Conservation (phyloP, 495 filamentous ascomycete species). For the Venustampulla echinocandica region DNA sequence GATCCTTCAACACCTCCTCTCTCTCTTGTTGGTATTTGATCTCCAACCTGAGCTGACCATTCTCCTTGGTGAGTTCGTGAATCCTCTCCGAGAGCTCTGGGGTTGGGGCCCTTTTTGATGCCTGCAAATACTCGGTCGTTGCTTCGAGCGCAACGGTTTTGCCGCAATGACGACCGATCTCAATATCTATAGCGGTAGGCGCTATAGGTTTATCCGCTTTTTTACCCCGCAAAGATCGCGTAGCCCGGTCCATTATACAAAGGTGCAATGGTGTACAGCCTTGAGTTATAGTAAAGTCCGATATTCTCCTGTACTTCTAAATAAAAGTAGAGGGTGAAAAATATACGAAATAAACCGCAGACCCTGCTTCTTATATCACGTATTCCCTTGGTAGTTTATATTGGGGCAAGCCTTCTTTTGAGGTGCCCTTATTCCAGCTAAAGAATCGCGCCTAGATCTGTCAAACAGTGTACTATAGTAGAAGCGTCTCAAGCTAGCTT, state of each 20-base stretch:
- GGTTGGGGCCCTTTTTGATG: slow-evolving; percentile 2
- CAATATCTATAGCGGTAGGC: background rate
- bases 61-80: slow-evolving; percentile 4
- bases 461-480: too few relatives aligned
- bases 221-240: background rate
- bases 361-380: too few relatives aligned
- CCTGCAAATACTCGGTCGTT: slow-evolving; percentile 1
- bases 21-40: background rate
- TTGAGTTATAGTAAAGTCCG: too few relatives aligned
- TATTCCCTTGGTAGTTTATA: too few relatives aligned
- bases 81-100: background rate
- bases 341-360: too few relatives aligned
- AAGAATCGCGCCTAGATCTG: too few relatives aligned
- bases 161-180: slow-evolving; percentile 3
- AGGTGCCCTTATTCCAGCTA: too few relatives aligned
- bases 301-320: too few relatives aligned
- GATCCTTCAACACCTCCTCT: background rate
- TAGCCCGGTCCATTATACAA: background rate
- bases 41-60: background rate
- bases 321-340: too few relatives aligned
- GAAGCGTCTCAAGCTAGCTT: too few relatives aligned
- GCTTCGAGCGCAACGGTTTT: slow-evolving; percentile 4
- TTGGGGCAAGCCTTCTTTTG: too few relatives aligned
- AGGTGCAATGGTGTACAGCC: too few relatives aligned
- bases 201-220: background rate